These are phyloP conservation scores for Trametes coccinea DNA, from an alignment of 768 basidiomycete genomes.

Conservation along the genomic window DNA sequence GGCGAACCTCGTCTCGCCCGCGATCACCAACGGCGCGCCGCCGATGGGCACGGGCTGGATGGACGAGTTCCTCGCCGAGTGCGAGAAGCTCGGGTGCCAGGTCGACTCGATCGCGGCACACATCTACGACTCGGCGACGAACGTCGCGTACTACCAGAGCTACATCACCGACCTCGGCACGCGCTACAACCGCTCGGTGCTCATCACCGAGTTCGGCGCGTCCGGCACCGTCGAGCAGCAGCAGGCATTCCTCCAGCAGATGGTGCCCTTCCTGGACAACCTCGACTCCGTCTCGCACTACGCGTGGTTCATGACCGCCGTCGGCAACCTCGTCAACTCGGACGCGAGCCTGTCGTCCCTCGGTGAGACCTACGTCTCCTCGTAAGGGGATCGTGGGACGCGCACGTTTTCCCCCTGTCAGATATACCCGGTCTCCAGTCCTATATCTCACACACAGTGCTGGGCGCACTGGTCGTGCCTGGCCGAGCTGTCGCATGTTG, in stretches of 20 bases:
- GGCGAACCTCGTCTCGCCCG: conserved; percentile 34
- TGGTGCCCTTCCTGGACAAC: conserved; percentile 33
- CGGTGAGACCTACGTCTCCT: conserved; percentile 29
- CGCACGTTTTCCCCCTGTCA: background rate
- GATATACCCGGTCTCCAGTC: background rate
- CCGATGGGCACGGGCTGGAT: conserved; percentile 35
- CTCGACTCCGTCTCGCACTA: conserved; percentile 28
- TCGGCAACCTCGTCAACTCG: conserved; percentile 29
- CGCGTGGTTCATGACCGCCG: conserved; percentile 31
- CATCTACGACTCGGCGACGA: conserved; percentile 34
- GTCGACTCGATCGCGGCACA: conserved; percentile 34
- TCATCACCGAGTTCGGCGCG: conserved; percentile 36
- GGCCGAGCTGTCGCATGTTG: background rate
- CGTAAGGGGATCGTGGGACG: background rate
- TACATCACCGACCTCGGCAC: conserved; percentile 32
- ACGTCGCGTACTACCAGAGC: conserved; percentile 33
- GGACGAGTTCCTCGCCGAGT: conserved; percentile 31
- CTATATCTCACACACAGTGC: background rate
- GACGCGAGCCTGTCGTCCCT: conserved; percentile 26
- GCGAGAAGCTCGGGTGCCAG: conserved; percentile 28
- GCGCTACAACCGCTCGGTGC: conserved; percentile 32
- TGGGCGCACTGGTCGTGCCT: background rate
- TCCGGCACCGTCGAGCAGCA: conserved; percentile 26
- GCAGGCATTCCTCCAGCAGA: conserved; percentile 29
- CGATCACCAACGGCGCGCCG: conserved; percentile 35